Conservation (phyloP, 139 green algal genomes). For the Tetraselmis chui region DNA sequence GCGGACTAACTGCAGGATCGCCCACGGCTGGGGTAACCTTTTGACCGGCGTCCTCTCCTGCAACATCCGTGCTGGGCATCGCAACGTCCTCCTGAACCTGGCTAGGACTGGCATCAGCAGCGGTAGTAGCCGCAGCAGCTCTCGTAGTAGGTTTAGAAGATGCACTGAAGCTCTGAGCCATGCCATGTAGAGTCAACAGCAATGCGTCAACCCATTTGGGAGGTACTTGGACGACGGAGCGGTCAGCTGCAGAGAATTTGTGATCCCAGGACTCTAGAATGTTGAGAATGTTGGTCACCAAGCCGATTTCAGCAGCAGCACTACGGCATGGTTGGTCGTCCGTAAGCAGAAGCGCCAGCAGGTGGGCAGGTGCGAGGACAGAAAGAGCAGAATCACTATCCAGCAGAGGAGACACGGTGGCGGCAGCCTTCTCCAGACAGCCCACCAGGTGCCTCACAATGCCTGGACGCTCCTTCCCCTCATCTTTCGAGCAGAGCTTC, state of each 20-base stretch:
- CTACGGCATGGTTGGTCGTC: conserved; percentile 39
- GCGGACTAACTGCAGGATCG: too few relatives aligned
- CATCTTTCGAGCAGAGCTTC: conserved; percentile 45
- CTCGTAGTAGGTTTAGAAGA: not conserved
- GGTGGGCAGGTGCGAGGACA: conserved; percentile 37
- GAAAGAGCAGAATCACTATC: not conserved
- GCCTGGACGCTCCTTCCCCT: conserved; percentile 28
- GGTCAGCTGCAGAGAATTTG: conserved; percentile 17
- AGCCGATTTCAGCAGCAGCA: conserved; percentile 31
- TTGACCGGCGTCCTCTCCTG: too few relatives aligned
- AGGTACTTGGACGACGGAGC: conserved; percentile 19
- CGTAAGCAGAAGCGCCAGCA: conserved; percentile 65
- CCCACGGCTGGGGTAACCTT: too few relatives aligned
- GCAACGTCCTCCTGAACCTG: conserved; percentile 21
- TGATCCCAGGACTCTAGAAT: conserved; percentile 58
- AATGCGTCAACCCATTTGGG: conserved; percentile 74
- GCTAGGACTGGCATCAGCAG: conserved; percentile 2
- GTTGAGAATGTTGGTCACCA: conserved; percentile 31
- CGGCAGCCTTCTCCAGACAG: conserved; percentile 22
- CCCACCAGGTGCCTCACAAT: conserved; percentile 54
- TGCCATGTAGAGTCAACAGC: conserved; percentile 73
- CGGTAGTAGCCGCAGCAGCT: not conserved
- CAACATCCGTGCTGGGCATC: too few relatives aligned
- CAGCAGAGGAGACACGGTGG: not conserved
- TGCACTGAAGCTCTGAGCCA: too few relatives aligned